Base-by-base conservation (phyloP, 2,329 filamentous ascomycete species). In the Pyricularia sp. region DNA sequence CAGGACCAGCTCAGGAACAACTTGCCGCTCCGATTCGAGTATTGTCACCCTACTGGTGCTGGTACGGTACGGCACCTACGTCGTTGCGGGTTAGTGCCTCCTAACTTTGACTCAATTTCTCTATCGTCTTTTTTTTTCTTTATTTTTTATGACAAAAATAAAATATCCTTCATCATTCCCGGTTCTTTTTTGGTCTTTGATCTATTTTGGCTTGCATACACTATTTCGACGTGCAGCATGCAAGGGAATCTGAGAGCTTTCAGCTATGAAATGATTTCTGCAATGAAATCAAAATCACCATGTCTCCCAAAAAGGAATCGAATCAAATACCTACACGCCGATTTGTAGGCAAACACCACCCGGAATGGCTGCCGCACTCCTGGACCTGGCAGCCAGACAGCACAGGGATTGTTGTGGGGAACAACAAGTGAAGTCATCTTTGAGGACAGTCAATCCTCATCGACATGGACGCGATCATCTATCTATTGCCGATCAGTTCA, bases 21-120 rank as follows among this genome's bases (percentile, higher is more conserved):
- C 2, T 50, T 50, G 42, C 42, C 20, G 17, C 17, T 50, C 5
- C 42, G 42, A 17, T 50, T 50, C 42, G 42, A 50, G 42, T n/a
- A 50, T 50, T 50, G 42, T 50, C 42, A 50, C 42, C 42, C 42
- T 50, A 50, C 42, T 50, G 42, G 42, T 50, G 17, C n/a, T 50
- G 42, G 42, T 20, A 50, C 42, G 17, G 17, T 36, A 36, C 33
- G 33, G 33, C 33, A 36, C 42, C 42, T 50, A 50, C 42, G 42
- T 50, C 42, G 42, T 63, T 63, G 59, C 59, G 59, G 59, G 59
- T 63, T 28, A 63, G 59, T 63, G 59, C 59, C 30, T 63, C 59
- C 59, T 63, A 63, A 28, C 26, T 63, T 28, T 63, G 59, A 63
- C 26, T 28, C 59, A 63, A 63, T 63, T 17, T 17, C 59, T 63